phyloP scores from a whole-genome alignment of 805 yeast genomes.

The Candida maltosa region DNA sequence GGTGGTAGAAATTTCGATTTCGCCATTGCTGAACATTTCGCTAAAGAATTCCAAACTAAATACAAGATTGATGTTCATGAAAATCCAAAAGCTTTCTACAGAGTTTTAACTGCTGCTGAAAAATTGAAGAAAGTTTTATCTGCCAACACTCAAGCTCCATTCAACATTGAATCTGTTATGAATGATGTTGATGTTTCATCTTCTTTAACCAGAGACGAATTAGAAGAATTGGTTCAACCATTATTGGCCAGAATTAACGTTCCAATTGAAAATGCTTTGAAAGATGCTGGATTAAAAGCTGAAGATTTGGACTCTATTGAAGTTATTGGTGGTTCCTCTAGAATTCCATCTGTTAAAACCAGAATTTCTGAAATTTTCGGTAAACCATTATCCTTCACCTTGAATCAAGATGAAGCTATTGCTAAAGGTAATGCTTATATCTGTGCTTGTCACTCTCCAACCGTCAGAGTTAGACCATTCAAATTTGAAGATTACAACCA shows the following conservation, averaged over 20 bases:
- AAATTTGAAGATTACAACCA: conserved; percentile 94
- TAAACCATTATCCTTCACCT: conserved; percentile 84
- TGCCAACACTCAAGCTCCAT: conserved; percentile 92
- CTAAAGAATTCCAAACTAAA: conserved; percentile 85
- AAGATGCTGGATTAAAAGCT: conserved; percentile 67
- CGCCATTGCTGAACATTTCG: conserved; percentile 93
- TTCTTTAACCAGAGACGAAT: conserved; percentile 82
- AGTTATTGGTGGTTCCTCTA: conserved; percentile 96
- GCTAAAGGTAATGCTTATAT: conserved; percentile 99
- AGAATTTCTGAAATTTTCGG: conserved; percentile 77
- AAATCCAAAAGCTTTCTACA: conserved; percentile 92
- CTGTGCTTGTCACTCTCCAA: conserved; percentile 98
- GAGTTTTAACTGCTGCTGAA: conserved; percentile 90
- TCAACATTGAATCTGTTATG: conserved; percentile 94
- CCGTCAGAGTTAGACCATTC: conserved; percentile 97
- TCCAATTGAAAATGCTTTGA: conserved; percentile 81
- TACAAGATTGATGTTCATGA: conserved; percentile 89
- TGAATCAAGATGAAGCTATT: conserved; percentile 98
- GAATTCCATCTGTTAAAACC: conserved; percentile 91
- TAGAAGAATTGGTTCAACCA: conserved; percentile 86
- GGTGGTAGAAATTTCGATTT: conserved; percentile 98
- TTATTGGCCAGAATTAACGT: conserved; percentile 68
- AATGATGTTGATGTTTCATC: conserved; percentile 94
- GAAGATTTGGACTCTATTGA: conserved; percentile 88
- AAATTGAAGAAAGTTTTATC: conserved; percentile 92